These are phyloP conservation scores for Corchorus capsularis DNA, from an alignment of 345 rosid species.

Conservation along the genomic window DNA sequence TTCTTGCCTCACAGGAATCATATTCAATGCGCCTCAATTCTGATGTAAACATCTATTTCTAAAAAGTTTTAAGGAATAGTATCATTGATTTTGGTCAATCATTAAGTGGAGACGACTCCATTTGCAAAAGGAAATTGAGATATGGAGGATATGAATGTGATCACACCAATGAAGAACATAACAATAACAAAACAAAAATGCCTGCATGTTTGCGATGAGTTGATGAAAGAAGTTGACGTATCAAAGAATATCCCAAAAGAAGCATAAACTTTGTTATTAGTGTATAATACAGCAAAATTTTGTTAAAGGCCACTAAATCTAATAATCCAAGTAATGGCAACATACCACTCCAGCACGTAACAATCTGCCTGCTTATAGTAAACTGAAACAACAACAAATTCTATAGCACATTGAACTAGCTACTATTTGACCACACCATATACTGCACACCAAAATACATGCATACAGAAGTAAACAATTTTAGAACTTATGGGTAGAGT, in stretches of 20 bases:
- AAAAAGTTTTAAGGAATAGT: constrained; percentile 1
- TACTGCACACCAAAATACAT: not conserved
- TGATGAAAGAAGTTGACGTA: not conserved
- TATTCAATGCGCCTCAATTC: not conserved
- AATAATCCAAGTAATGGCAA: constrained; percentile 8
- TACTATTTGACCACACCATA: not conserved
- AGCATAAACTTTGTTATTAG: not conserved
- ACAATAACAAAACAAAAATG: not conserved
- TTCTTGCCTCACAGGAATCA: constrained; percentile 7
- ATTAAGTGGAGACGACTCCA: not conserved
- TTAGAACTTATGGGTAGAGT: not conserved
- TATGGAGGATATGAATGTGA: not conserved
- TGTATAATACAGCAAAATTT: constrained; percentile 5
- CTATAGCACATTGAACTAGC: constrained; percentile 1
- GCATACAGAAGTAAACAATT: not conserved
- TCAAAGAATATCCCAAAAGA: not conserved
- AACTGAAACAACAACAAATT: not conserved
- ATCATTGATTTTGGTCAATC: not conserved
- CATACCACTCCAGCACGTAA: not conserved
- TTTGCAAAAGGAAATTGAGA: constrained; percentile 1
- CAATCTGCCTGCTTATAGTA: not conserved
- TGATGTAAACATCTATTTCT: not conserved
- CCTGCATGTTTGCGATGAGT: constrained; percentile 5
- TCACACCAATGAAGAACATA: not conserved
- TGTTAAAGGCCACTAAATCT: not conserved